These are phyloP conservation scores for Agaricus subrufescens DNA, from an alignment of 768 basidiomycete species.

Conservation along the genomic window DNA sequence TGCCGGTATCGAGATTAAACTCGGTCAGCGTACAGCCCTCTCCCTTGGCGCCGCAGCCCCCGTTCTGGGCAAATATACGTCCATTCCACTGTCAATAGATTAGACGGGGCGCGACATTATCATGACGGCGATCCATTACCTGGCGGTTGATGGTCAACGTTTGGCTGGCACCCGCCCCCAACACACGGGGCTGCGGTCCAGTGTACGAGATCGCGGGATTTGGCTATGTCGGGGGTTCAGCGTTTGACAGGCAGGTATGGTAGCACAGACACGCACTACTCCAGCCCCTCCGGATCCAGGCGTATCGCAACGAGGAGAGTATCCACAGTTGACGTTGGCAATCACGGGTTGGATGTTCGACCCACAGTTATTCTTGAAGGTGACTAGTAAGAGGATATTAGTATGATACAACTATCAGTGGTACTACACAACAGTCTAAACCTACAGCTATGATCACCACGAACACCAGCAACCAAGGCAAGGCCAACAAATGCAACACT, in stretches of 20 bases:
- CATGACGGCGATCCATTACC: slow-evolving; percentile 11
- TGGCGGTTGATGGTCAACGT: slow-evolving; percentile 24
- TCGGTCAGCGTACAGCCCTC: slow-evolving; percentile 35
- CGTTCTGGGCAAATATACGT: slow-evolving; percentile 34
- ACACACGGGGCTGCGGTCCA: slow-evolving; percentile 26
- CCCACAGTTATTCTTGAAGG: slow-evolving; percentile 30
- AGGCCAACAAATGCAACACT: background rate
- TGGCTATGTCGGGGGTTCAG: slow-evolving; percentile 14
- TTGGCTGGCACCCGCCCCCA: slow-evolving; percentile 22
- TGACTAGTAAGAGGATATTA: slow-evolving; percentile 18
- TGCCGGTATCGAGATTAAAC: slow-evolving; percentile 34
- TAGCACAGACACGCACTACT: slow-evolving; percentile 20
- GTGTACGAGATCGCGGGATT: slow-evolving; percentile 28
- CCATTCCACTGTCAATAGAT: slow-evolving; percentile 30
- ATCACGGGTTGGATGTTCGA: slow-evolving; percentile 27
- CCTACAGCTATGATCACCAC: slow-evolving; percentile 20
- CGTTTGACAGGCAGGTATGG: background rate
- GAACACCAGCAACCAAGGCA: slow-evolving; percentile 5
- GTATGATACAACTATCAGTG: background rate
- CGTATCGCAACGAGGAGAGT: slow-evolving; percentile 32
- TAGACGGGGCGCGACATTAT: background rate
- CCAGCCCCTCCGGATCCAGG: slow-evolving; percentile 25
- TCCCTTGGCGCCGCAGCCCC: slow-evolving; percentile 30
- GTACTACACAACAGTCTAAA: background rate
- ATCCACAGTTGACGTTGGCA: slow-evolving; percentile 34